Conservation (phyloP, 352 stramenopile species). For the Thraustochytrium sp. region DNA sequence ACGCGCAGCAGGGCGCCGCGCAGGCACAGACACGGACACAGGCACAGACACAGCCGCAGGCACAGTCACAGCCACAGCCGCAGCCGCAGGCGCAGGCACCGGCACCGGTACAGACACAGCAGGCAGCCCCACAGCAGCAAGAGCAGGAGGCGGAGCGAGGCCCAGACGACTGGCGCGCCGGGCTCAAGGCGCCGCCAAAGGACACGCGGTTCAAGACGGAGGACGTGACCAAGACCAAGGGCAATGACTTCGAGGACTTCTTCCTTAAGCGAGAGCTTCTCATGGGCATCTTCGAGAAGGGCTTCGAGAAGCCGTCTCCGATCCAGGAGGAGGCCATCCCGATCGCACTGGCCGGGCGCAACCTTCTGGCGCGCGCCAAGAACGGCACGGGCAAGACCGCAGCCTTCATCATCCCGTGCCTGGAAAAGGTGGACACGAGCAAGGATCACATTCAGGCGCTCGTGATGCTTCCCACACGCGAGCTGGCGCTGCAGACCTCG, state of each 20-base stretch:
- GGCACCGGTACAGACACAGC: background rate
- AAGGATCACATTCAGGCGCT: conserved; percentile 95
- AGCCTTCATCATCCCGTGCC: conserved; percentile 97
- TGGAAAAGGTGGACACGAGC: conserved; percentile 96
- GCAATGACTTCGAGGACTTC: conserved; percentile 99
- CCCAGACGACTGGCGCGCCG: conserved; percentile 16
- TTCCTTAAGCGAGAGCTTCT: conserved; percentile 97
- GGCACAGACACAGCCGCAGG: background rate
- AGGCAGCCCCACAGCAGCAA: background rate
- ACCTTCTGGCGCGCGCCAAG: conserved; percentile 96
- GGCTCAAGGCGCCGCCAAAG: conserved; percentile 67
- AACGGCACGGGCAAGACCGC: conserved; percentile 99
- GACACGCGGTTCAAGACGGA: conserved; percentile 81
- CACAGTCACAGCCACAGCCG: background rate
- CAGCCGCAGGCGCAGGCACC: background rate
- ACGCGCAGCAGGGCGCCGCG: background rate
- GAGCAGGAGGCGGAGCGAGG: background rate
- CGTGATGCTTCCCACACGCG: conserved; percentile 95
- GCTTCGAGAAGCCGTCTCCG: conserved; percentile 95
- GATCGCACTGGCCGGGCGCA: conserved; percentile 94
- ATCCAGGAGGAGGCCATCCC: conserved; percentile 99
- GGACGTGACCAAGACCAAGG: conserved; percentile 98
- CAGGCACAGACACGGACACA: too few species aligned
- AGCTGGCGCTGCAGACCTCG: conserved; percentile 97
- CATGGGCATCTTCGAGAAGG: conserved; percentile 99